These are phyloP conservation scores for Diutina catenulata DNA, from an alignment of 1,139 yeast species.

Conservation along the genomic window DNA sequence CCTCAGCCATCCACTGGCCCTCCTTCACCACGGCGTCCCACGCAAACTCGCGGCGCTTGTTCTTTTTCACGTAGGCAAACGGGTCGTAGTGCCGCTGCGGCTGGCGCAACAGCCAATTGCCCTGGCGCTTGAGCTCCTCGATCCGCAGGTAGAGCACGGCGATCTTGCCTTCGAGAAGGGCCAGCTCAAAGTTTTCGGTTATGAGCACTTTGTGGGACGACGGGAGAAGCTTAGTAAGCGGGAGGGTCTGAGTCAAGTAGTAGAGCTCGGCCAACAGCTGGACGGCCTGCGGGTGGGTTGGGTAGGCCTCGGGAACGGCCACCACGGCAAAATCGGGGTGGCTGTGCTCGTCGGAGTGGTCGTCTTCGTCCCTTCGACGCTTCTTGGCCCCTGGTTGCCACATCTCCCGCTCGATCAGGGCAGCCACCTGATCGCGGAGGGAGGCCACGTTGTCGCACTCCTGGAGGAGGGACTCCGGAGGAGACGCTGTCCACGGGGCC, in stretches of 20 bases:
- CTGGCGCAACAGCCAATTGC: conserved; percentile 88
- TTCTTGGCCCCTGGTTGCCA: conserved; percentile 3
- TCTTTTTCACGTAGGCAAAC: conserved; percentile 21
- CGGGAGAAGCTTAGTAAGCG: conserved; percentile 69
- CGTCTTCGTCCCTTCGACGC: not conserved
- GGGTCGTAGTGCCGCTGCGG: conserved; percentile 69
- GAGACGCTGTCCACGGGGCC: no score
- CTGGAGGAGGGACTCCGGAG: no score
- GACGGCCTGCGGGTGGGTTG: conserved; percentile 28
- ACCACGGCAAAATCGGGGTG: conserved; percentile 25
- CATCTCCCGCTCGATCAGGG: not conserved
- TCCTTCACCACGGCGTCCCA: conserved; percentile 74
- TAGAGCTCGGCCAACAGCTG: conserved; percentile 77
- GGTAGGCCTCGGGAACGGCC: conserved; percentile 33
- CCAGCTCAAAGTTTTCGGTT: conserved; percentile 76
- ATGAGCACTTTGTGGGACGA: conserved; percentile 78
- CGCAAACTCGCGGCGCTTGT: conserved; percentile 32
- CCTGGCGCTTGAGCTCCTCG: conserved; percentile 79
- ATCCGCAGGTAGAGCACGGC: conserved; percentile 88
- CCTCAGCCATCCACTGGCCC: conserved; percentile 76
- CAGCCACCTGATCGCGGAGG: no score
- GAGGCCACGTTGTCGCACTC: no score
- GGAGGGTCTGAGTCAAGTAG: conserved; percentile 79
- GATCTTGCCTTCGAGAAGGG: conserved; percentile 84
- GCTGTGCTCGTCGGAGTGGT: conserved; percentile 10